These are phyloP conservation scores for Purshia tridentata DNA, from an alignment of 306 rosid genomes.

Conservation along the genomic window DNA sequence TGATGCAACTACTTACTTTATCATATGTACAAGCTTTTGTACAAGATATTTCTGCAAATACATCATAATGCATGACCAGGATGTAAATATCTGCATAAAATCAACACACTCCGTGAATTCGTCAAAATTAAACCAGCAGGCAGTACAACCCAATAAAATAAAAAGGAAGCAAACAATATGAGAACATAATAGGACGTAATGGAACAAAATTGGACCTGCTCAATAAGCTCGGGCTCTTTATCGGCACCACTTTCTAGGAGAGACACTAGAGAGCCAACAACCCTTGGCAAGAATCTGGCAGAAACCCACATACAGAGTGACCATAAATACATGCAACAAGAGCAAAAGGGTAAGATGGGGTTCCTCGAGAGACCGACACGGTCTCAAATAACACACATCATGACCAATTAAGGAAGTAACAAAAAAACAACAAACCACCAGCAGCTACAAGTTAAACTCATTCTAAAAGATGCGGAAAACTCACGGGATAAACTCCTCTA, in stretches of 20 bases:
- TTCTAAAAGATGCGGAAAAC: slow-evolving; percentile 41
- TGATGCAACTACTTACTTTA: slow-evolving; percentile 58
- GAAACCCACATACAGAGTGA: slow-evolving; percentile 26
- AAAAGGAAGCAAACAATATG: neutral
- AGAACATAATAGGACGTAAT: neutral
- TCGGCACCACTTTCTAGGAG: slow-evolving; percentile 82
- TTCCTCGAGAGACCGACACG: neutral
- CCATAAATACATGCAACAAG: neutral
- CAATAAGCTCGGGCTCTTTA: slow-evolving; percentile 83
- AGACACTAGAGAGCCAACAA: slow-evolving; percentile 63
- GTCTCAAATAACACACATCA: neutral
- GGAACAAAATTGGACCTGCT: slow-evolving; percentile 58
- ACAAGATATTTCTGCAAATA: slow-evolving; percentile 72
- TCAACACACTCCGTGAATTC: slow-evolving; percentile 5
- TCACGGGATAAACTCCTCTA: slow-evolving; percentile 82
- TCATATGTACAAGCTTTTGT: slow-evolving; percentile 48
- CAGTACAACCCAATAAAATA: slow-evolving; percentile 3
- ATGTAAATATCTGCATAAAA: slow-evolving; percentile 67
- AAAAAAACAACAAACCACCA: neutral
- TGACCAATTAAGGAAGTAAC: neutral
- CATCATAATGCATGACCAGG: slow-evolving; percentile 88
- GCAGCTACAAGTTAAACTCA: slow-evolving; percentile 20
- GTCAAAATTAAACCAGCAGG: slow-evolving; percentile 8
- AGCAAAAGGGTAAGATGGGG: neutral
- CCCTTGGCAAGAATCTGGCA: slow-evolving; percentile 59